Evolutionary conservation across 345 rosid genomes (phyloP), one percentile per base, ranked within the genome.

Genomic region (Gossypium arboreum): DNA sequence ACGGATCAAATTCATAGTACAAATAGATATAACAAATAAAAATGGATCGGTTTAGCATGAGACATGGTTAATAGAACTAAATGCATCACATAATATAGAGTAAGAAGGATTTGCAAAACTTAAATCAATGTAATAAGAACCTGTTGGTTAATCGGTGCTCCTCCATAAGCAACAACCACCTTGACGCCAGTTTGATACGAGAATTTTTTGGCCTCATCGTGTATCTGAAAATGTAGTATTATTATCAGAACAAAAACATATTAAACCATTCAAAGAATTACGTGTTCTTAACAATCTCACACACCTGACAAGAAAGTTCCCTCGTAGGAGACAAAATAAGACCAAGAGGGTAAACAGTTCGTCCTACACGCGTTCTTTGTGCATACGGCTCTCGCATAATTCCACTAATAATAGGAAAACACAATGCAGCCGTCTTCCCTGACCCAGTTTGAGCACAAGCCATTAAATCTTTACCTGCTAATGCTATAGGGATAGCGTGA

Each of bases 371-470:
- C 1, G 94, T 94, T 74, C 94, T 88, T 76, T 95, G 97, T 57
- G 77, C 82, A 64, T 65, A 82, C 69, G 84, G 92, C 48, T 83
- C 89, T 77, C 76, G 87, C 97, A 92, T 95, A 48, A 95, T 95
- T 68, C 98, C 96, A 79, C 91, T 91, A 71, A 95, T 93, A 59
- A 93, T 90, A 4, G 99, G 99, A 75, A 95, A 95, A 76, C 98
- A 95, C 77, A 95, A 95, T 17, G 99, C 98, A 77, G 98, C 98
- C 20, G 98, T 94, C 90, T 94, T 94, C 25, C 98, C 98, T 50
- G 98, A 94, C 58, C 99, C 99, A 68, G 99, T 95, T 84, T 95
- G 99, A 41, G 99, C 99, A 87, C 99, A 95, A 12, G 99, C 99
- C 99, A 95, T 95, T 87, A 95, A 79, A 79, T 95, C 99, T 60